phyloP scores from a whole-genome alignment of 2,329 filamentous ascomycete species.

The Botrytis tulipae region DNA sequence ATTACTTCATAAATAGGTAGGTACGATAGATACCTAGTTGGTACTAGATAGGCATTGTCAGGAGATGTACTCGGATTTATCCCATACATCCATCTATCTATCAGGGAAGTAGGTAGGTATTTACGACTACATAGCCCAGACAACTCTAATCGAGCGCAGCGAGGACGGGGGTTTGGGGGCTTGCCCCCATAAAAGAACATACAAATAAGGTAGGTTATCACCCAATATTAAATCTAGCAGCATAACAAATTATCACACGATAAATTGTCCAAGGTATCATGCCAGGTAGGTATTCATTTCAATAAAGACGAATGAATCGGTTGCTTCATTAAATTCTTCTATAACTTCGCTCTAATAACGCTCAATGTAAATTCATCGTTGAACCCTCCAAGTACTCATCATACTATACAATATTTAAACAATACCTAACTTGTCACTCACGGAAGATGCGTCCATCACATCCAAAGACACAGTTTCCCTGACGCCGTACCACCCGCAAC shows the following conservation, averaged over 20 bases:
- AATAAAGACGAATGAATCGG: not conserved
- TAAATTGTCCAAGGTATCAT: not conserved
- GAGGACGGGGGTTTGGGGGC: not conserved
- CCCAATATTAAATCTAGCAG: not conserved
- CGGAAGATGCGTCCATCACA: conserved; percentile 46
- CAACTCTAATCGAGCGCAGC: not conserved
- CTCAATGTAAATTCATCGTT: not conserved
- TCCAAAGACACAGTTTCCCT: conserved; percentile 91
- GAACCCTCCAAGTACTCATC: not conserved
- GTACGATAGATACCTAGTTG: not conserved
- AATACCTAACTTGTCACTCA: not conserved
- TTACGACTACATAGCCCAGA: not conserved
- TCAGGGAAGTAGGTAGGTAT: not conserved
- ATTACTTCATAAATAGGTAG: not conserved
- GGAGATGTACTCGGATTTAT: not conserved
- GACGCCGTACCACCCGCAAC: conserved; percentile 88
- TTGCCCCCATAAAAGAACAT: not conserved
- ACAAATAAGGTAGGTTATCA: not conserved
- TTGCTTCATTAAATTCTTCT: not conserved
- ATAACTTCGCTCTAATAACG: not conserved
- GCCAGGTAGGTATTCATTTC: not conserved
- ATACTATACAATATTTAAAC: conserved; percentile 7
- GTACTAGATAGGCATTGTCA: not conserved
- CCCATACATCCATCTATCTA: not conserved
- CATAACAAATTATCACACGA: not conserved